These are phyloP conservation scores for Pyricularia pennisetigena DNA, from an alignment of 2,329 filamentous ascomycete genomes.

Conservation along the genomic window DNA sequence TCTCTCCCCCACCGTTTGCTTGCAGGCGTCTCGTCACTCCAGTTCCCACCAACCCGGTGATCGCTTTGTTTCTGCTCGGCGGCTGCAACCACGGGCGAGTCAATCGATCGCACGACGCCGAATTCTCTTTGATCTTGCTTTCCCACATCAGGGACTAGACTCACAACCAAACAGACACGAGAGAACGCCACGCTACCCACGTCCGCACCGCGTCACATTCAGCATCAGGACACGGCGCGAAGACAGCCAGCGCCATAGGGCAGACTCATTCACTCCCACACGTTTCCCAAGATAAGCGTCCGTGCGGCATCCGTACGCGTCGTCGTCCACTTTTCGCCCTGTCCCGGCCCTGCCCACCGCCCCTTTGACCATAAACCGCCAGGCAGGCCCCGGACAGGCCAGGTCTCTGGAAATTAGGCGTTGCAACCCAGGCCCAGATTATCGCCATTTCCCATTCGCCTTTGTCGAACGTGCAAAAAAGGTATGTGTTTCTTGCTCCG, in stretches of 20 bases:
- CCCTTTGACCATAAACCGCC: background rate
- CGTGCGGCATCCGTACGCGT: background rate
- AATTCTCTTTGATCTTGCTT: background rate
- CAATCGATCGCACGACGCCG: background rate
- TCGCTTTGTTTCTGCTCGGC: background rate
- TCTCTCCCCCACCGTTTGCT: background rate
- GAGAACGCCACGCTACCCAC: background rate
- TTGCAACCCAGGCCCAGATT: constrained; percentile 5
- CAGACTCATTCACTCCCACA: background rate
- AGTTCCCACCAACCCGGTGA: background rate
- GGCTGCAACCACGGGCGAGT: background rate
- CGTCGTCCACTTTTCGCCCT: background rate
- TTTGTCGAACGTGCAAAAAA: background rate
- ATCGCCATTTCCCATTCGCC: background rate
- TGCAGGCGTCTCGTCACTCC: background rate
- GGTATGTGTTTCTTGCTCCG: background rate
- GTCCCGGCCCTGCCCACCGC: background rate
- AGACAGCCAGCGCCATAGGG: background rate
- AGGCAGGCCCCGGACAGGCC: background rate
- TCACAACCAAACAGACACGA: background rate
- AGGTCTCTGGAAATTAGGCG: constrained; percentile 6
- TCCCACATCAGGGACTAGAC: background rate
- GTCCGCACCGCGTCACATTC: background rate
- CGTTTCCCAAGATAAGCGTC: constrained; percentile 3
- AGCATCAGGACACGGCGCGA: background rate